Evolutionary conservation across 192 early-diverging fungal species (phyloP).

Genomic region (Polychytrium aggregatum): DNA sequence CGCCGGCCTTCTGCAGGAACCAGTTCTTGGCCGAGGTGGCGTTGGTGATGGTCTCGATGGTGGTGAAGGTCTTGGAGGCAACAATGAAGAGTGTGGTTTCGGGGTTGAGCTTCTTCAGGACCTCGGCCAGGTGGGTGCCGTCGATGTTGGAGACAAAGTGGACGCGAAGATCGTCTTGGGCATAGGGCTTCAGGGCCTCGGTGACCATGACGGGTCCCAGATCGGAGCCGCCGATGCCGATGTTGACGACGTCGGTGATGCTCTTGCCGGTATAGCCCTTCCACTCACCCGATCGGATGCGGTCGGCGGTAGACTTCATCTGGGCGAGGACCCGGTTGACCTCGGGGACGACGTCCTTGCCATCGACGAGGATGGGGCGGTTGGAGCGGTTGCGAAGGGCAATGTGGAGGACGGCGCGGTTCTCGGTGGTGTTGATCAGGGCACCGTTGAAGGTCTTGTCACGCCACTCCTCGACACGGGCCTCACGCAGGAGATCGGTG

Average conservation of each 20-base stretch:
- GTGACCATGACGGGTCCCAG: conserved; percentile 98
- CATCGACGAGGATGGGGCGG: conserved; percentile 74
- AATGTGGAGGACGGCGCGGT: conserved; percentile 90
- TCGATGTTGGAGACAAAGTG: conserved; percentile 99
- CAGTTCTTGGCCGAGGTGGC: conserved; percentile 86
- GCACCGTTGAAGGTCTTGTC: conserved; percentile 91
- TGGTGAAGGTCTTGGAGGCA: conserved; percentile 97
- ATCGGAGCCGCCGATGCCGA: conserved; percentile 98
- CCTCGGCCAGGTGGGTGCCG: conserved; percentile 93
- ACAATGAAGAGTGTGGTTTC: conserved; percentile 90
- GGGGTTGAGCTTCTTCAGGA: conserved; percentile 71
- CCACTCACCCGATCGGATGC: conserved; percentile 83
- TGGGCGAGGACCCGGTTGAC: conserved; percentile 91
- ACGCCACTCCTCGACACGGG: conserved; percentile 77
- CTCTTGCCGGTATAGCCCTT: conserved; percentile 90
- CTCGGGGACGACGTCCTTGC: conserved; percentile 88
- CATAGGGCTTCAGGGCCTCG: conserved; percentile 93
- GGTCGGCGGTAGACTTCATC: conserved; percentile 74
- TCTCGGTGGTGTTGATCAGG: conserved; percentile 93
- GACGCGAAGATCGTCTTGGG: conserved; percentile 60
- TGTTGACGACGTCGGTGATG: conserved; percentile 94
- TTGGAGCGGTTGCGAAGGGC: conserved; percentile 81
- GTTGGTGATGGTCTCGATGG: conserved; percentile 97
- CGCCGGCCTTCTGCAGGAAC: conserved; percentile 78
- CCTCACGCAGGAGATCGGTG: conserved; percentile 70